Percentiles rank a stretch among this genome's conserved stretches.
Evolutionary conservation across 371 early-diverging fungal species (phyloP).

Genomic region (Mortierella sp.): DNA sequence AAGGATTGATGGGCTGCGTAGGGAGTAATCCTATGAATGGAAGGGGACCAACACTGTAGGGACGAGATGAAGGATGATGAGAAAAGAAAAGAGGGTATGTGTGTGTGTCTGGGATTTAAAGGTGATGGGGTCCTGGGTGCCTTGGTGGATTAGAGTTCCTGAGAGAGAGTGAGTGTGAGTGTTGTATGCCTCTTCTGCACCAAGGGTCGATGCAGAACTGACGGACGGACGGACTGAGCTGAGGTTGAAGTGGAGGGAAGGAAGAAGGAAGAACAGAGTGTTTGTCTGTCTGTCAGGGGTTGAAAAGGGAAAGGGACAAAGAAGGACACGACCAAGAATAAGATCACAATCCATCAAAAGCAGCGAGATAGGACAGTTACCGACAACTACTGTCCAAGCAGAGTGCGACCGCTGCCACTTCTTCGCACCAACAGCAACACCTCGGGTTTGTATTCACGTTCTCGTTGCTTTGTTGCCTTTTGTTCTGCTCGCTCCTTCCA

Average conservation of each 20-base stretch:
- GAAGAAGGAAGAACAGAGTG: background rate
- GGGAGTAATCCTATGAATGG: background rate
- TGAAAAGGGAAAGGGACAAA: background rate
- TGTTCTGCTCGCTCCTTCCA: background rate
- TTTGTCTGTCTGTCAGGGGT: background rate
- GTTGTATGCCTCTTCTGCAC: background rate
- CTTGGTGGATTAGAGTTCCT: background rate
- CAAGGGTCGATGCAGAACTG: conserved; percentile 1
- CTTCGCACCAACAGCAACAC: too few relatives aligned
- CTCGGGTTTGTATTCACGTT: background rate
- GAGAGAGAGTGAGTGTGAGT: background rate
- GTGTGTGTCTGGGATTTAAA: background rate
- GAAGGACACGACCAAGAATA: too few relatives aligned
- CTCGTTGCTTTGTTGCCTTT: too few relatives aligned
- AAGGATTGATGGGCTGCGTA: background rate
- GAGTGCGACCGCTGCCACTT: too few relatives aligned
- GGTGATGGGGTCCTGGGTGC: background rate
- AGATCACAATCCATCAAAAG: background rate
- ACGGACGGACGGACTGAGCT: background rate
- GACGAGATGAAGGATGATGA: conserved; percentile 8
- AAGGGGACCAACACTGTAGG: conserved; percentile 7
- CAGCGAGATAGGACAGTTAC: too few relatives aligned
- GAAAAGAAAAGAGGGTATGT: too few relatives aligned
- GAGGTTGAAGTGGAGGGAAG: background rate
- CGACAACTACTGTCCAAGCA: too few relatives aligned